These are phyloP conservation scores for Peterozyma xylosa DNA, from an alignment of 805 yeast species.

Conservation along the genomic window DNA sequence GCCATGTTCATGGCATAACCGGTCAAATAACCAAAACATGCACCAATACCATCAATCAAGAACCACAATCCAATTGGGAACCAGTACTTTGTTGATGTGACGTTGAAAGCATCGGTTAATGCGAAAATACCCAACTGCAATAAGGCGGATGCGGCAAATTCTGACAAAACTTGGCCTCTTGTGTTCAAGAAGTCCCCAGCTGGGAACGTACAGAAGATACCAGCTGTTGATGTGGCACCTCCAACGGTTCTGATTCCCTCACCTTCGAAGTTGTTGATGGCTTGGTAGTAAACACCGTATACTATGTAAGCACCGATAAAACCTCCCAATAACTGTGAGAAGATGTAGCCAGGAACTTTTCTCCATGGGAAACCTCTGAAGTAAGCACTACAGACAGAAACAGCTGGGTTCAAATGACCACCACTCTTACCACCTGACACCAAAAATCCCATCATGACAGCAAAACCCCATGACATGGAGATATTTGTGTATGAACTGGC, in stretches of 20 bases:
- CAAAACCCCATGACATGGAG: slow-evolving; percentile 47
- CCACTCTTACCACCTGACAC: slow-evolving; percentile 50
- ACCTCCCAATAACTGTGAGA: slow-evolving; percentile 43
- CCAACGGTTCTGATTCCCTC: slow-evolving; percentile 19
- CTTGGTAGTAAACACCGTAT: slow-evolving; percentile 35
- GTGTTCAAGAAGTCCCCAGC: slow-evolving; percentile 26
- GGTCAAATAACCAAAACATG: slow-evolving; percentile 44
- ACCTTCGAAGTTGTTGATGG: slow-evolving; percentile 29
- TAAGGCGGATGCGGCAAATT: slow-evolving; percentile 35
- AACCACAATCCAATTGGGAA: slow-evolving; percentile 41
- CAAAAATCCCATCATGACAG: slow-evolving; percentile 42
- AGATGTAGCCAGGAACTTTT: slow-evolving; percentile 36
- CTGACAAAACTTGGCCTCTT: slow-evolving; percentile 39
- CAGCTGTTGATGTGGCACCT: slow-evolving; percentile 28
- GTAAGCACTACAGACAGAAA: slow-evolving; percentile 37
- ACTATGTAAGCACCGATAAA: slow-evolving; percentile 37
- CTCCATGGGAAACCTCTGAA: slow-evolving; percentile 45
- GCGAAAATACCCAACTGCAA: slow-evolving; percentile 41
- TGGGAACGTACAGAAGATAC: slow-evolving; percentile 41
- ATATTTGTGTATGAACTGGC: slow-evolving; percentile 35
- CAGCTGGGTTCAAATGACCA: slow-evolving; percentile 51
- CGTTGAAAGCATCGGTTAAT: slow-evolving; percentile 42
- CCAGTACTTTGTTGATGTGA: slow-evolving; percentile 32
- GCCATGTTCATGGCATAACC: slow-evolving; percentile 49
- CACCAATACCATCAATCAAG: slow-evolving; percentile 36